Conservation (phyloP, 2,329 filamentous ascomycete species). For the Aspergillus sp. region DNA sequence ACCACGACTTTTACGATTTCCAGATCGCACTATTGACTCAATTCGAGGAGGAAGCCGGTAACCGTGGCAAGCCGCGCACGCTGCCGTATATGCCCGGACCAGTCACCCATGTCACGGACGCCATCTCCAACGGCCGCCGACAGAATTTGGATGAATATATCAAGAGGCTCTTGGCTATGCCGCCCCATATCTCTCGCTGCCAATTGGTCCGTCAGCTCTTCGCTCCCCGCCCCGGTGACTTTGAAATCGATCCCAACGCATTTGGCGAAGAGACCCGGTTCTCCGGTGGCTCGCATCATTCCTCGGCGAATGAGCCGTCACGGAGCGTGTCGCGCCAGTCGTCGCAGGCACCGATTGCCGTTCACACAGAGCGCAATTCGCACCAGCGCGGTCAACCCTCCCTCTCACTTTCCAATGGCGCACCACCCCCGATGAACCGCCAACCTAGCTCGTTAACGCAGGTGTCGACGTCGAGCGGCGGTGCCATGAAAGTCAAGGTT, state of each 20-base stretch:
- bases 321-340: conserved; percentile 65
- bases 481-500: conserved; percentile 87
- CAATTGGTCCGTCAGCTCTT: conserved; percentile 88
- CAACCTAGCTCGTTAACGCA: conserved; percentile 58
- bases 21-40: conserved; percentile 91
- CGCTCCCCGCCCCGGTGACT: conserved; percentile 83
- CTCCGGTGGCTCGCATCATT: conserved; percentile 69
- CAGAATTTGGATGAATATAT: conserved; percentile 95
- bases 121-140: conserved; percentile 88
- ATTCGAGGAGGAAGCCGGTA: conserved; percentile 90
- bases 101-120: conserved; percentile 96
- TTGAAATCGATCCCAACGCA: conserved; percentile 77
- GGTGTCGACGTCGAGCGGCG: conserved; percentile 41
- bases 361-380: conserved; percentile 39
- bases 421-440: conserved; percentile 47
- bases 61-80: conserved; percentile 75
- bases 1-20: conserved; percentile 98
- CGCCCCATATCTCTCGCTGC: conserved; percentile 79
- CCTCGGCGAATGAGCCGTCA: conserved; percentile 63
- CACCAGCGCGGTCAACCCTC: conserved; percentile 45
- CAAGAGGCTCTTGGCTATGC: conserved; percentile 82
- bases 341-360: conserved; percentile 65
- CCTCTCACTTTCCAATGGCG: conserved; percentile 35
- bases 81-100: conserved; percentile 97
- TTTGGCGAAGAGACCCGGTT: conserved; percentile 70